These are phyloP conservation scores for Cryptococcus sp. DNA, from an alignment of 1,284 basidiomycete genomes.

Conservation along the genomic window DNA sequence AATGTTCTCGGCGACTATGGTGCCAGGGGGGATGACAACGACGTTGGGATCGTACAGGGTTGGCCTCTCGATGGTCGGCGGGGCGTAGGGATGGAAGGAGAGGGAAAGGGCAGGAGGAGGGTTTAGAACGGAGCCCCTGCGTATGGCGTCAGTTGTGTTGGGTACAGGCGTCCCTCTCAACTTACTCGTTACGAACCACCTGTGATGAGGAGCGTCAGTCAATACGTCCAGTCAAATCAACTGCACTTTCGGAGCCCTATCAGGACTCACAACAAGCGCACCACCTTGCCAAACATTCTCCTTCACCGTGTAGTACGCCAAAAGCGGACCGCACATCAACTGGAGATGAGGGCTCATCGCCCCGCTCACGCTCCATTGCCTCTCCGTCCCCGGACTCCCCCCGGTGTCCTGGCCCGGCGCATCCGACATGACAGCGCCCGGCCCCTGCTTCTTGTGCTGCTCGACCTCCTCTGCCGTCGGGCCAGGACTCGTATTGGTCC, in stretches of 20 bases:
- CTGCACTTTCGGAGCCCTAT: background rate
- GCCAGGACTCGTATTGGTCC: conserved; percentile 33
- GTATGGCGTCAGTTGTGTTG: conserved; percentile 2
- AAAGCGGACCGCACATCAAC: conserved; percentile 66
- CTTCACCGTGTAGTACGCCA: conserved; percentile 84
- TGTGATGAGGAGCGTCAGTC: background rate
- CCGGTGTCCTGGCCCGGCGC: conserved; percentile 11
- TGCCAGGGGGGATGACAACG: conserved; percentile 18
- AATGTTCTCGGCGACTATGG: conserved; percentile 66
- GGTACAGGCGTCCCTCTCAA: background rate
- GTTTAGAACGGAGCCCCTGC: conserved; percentile 64
- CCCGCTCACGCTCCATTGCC: conserved; percentile 32
- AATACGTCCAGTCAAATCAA: background rate
- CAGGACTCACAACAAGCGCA: conserved; percentile 55
- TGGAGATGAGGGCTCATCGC: conserved; percentile 51
- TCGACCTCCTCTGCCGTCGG: conserved; percentile 28
- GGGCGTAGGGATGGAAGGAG: conserved; percentile 45
- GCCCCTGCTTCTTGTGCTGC: conserved; percentile 4
- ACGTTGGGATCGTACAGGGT: conserved; percentile 16
- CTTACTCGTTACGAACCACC: conserved; percentile 26
- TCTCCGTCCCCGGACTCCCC: conserved; percentile 16
- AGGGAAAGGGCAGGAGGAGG: conserved; percentile 72
- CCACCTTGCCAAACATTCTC: conserved; percentile 76
- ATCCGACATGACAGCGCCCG: background rate
- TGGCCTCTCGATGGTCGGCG: conserved; percentile 19